Conservation (phyloP, 2,329 filamentous ascomycete genomes). For the Penicillium sp. region DNA sequence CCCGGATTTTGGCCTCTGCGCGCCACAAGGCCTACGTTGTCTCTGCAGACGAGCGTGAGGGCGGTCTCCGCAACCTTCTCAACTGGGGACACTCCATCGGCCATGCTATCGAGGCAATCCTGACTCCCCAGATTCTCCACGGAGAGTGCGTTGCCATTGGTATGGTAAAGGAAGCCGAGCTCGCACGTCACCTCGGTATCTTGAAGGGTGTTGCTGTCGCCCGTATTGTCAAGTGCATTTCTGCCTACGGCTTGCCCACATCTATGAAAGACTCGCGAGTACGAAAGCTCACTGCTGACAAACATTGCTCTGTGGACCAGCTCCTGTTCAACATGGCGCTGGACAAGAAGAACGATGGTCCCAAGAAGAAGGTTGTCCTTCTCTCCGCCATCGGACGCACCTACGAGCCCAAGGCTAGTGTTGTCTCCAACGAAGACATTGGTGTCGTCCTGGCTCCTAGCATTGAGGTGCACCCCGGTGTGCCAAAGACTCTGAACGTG, state of each 20-base stretch:
- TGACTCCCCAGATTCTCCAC: conserved; percentile 93
- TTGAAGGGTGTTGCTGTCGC: conserved; percentile 85
- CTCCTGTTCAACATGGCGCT: conserved; percentile 92
- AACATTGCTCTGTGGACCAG: conserved; percentile 82
- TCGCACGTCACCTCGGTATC: conserved; percentile 85
- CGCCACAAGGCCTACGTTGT: conserved; percentile 92
- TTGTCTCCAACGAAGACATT: conserved; percentile 84
- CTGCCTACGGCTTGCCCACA: conserved; percentile 88
- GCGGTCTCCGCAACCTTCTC: conserved; percentile 86
- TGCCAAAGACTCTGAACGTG: conserved; percentile 66
- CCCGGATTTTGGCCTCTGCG: conserved; percentile 86
- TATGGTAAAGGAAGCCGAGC: conserved; percentile 96
- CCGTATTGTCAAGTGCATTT: conserved; percentile 86
- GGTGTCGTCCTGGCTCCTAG: conserved; percentile 79
- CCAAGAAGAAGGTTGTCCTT: conserved; percentile 93
- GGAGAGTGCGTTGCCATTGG: conserved; percentile 96
- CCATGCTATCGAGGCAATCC: conserved; percentile 91
- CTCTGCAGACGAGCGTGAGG: conserved; percentile 90
- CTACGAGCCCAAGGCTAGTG: conserved; percentile 81
- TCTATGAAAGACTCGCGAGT: conserved; percentile 82
- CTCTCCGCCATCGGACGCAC: conserved; percentile 88
- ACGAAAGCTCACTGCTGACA: conserved; percentile 78
- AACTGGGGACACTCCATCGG: conserved; percentile 99
- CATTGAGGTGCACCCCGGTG: conserved; percentile 71
- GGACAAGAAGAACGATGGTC: conserved; percentile 97